A percentile compares a stretch with the other conserved stretches of the same genome.
Evolutionary conservation across 75 land plant genomes (phyloP).

Genomic region (Isoetes taiwanensis): DNA sequence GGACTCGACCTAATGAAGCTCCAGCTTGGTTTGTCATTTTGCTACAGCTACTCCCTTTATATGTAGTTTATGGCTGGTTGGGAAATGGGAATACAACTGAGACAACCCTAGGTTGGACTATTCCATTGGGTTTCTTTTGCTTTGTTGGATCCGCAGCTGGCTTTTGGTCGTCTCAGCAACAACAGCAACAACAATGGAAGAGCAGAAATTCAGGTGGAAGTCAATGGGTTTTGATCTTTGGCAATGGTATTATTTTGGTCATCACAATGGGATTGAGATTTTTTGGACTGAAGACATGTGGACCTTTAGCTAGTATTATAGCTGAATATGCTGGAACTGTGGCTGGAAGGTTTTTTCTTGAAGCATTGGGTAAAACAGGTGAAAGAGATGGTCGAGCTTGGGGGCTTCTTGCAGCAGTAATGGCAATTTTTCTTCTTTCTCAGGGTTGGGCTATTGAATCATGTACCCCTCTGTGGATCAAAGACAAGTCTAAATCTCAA

Average conservation of each 20-base stretch:
- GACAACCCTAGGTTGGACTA: neutral
- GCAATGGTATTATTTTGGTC: slow-evolving; percentile 5
- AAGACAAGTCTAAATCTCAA: neutral
- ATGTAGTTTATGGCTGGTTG: neutral
- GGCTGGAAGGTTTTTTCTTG: slow-evolving; percentile 20
- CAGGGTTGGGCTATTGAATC: slow-evolving; percentile 49
- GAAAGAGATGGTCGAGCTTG: neutral
- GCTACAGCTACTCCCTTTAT: neutral
- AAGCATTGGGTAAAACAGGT: neutral
- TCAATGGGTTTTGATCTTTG: slow-evolving; percentile 7
- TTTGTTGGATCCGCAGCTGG: slow-evolving; percentile 1
- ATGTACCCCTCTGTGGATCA: slow-evolving; percentile 11
- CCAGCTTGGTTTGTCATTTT: slow-evolving; percentile 20
- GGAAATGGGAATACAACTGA: neutral
- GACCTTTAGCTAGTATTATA: slow-evolving; percentile 42
- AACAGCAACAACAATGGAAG: slow-evolving; percentile 8
- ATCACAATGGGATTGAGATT: slow-evolving; percentile 4
- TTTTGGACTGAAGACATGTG: slow-evolving; percentile 34
- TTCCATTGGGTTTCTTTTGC: neutral
- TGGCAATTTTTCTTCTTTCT: slow-evolving; percentile 31
- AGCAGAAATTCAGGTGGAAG: neutral
- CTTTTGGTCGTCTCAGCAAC: neutral
- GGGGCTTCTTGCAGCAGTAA: slow-evolving; percentile 13
- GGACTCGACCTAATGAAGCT: too few species aligned
- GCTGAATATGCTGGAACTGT: slow-evolving; percentile 58